Evolutionary conservation across 345 rosid species (phyloP), one percentile per base, ranked within the genome.

Genomic region (Acer yangbiense): DNA sequence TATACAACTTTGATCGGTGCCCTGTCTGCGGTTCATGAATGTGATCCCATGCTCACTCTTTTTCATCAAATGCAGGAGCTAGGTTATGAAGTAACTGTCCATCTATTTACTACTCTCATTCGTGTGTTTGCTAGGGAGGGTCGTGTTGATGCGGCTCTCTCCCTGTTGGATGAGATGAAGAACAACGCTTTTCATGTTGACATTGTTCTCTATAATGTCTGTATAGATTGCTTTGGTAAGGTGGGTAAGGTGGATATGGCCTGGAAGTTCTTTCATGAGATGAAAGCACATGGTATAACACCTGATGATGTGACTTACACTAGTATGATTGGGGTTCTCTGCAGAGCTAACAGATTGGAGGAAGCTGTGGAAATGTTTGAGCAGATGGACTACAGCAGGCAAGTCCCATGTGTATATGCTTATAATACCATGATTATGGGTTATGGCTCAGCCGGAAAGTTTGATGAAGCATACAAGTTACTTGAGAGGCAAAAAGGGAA

Each of bases 391-490:
- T 70, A 68, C 46, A 84, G 76, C 25, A 83, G 91, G 80, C 77
- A 83, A 16, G 98, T 92, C 65, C 98, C 98, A 6, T 96, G 95
- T 82, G 89, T 88, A 7, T 96, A 91, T 87, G 99, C 97, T 74
- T 96, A 92, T 86, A 94, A 89, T 79, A 96, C 98, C 21, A 91
- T 96, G 99, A 90, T 94, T 44, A 96, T 96, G 99, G 97, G 97
- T 43, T 96, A 92, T 73, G 97, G 97, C 77, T 89, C 84, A 5
- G 93, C 90, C 57, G 98, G 99, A 61, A 94, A 87, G 80, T 94
- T 96, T 85, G 90, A 88, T 18, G 89, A 92, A 78, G 99, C 95
- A 57, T 94, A 88, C 76, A 65, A 78, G 82, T 86, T 96, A 76
- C 86, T 96, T 1, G 97, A 96, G 80, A 90, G 98, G 74, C 98